These are phyloP conservation scores for Cyclostephanos tholiformis DNA, from an alignment of 108 stramenopile genomes.

Conservation along the genomic window DNA sequence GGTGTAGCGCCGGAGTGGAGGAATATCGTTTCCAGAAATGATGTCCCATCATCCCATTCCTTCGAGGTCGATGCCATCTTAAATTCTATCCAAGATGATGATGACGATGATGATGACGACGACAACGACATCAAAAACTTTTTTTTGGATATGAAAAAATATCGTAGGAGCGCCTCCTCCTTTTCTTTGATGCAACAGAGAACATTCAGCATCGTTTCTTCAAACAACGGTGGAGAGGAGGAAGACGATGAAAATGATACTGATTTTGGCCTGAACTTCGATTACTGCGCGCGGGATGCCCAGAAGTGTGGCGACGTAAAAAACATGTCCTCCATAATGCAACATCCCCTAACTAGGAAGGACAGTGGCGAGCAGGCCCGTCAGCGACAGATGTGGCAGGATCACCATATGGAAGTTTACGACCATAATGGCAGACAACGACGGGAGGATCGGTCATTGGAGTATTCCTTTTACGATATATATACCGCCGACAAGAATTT, in stretches of 20 bases:
- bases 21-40: background rate
- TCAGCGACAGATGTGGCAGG: background rate
- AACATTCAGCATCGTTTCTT: conserved; percentile 29
- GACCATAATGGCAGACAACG: background rate
- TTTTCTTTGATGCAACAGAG: background rate
- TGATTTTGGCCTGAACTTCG: conserved; percentile 32
- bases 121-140: background rate
- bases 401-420: background rate
- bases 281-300: conserved; percentile 5
- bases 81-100: conserved; percentile 36
- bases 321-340: background rate
- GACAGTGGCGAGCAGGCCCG: background rate
- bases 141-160: background rate
- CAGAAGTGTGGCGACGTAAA: background rate
- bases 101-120: conserved; percentile 31
- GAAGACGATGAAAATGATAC: conserved; percentile 22
- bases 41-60: conserved; percentile 27
- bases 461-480: background rate
- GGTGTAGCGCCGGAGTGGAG: background rate
- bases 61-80: conserved; percentile 59
- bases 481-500: background rate
- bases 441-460: background rate
- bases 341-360: conserved; percentile 7
- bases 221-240: conserved; percentile 40
- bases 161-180: conserved; percentile 1